phyloP scores from a whole-genome alignment of 805 yeast genomes.

The Naumovozyma dairenensis region DNA sequence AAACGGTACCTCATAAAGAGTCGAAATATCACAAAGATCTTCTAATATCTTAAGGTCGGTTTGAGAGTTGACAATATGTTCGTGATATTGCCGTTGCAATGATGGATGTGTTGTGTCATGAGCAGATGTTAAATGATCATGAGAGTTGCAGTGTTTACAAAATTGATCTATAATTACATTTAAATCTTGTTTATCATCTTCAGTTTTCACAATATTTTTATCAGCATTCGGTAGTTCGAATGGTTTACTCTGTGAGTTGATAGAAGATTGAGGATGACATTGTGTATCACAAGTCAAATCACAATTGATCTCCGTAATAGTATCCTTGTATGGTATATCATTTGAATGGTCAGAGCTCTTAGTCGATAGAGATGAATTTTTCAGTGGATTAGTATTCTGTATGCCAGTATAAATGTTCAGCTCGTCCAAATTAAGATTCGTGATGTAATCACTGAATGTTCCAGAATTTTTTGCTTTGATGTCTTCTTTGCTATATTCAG shows the following conservation, averaged over 20 bases:
- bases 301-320: no score
- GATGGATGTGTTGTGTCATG: no score
- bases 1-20: slow-evolving; percentile 27
- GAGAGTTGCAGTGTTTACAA: no score
- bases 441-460: no score
- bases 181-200: not conserved
- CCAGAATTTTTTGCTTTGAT: not conserved
- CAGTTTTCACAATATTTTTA: not conserved
- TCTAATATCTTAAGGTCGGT: slow-evolving; percentile 24
- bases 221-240: not conserved
- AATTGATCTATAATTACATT: no score
- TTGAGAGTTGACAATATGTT: slow-evolving; percentile 18
- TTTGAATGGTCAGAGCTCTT: not conserved
- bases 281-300: slow-evolving; percentile 21
- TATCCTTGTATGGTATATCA: no score
- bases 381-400: no score
- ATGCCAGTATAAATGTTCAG: no score
- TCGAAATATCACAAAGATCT: slow-evolving; percentile 27
- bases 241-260: slow-evolving; percentile 1
- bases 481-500: not conserved
- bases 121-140: no score
- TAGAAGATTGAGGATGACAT: slow-evolving; percentile 3
- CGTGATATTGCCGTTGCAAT: slow-evolving; percentile 10
- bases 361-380: no score
- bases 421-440: no score